phyloP scores from a whole-genome alignment of 352 stramenopile genomes.

The Phytopythium oedochilum region DNA sequence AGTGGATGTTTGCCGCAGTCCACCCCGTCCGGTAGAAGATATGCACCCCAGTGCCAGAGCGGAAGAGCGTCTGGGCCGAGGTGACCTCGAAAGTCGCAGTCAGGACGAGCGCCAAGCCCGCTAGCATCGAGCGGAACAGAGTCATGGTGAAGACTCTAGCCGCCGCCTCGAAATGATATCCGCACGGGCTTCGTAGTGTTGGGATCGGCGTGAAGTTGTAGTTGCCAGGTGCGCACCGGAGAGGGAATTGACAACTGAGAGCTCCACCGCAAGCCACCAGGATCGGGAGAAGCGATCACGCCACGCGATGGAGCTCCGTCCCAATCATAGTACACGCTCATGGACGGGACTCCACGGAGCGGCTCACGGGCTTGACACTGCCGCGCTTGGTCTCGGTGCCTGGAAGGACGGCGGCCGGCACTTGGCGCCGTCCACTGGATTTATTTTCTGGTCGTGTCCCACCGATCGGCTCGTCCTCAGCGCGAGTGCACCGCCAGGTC shows the following conservation, averaged over 20 bases:
- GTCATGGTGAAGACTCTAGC: not conserved
- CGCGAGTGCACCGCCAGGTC: not conserved
- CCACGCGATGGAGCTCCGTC: not conserved
- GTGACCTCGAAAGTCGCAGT: not conserved
- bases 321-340: not conserved
- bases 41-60: slow-evolving; percentile 25
- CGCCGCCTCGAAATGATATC: not conserved
- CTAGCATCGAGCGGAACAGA: not conserved
- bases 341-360: not conserved
- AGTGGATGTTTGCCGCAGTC: slow-evolving; percentile 43
- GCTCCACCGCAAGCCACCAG: not conserved
- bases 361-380: not conserved
- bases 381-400: not conserved
- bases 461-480: not conserved
- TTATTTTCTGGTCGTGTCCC: slow-evolving; percentile 7
- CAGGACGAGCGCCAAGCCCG: not conserved
- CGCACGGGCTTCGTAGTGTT: not conserved
- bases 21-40: slow-evolving; percentile 46
- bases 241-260: slow-evolving; percentile 21
- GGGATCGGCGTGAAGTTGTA: not conserved
- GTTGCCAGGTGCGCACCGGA: slow-evolving; percentile 1
- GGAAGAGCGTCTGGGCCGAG: slow-evolving; percentile 24
- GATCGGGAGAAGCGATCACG: not conserved
- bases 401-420: not conserved
- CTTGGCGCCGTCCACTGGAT: slow-evolving; percentile 2